A percentile compares a stretch with the other conserved stretches of the same genome.
These are phyloP conservation scores for Somion occarium DNA, from an alignment of 1,284 basidiomycete species.

Conservation along the genomic window DNA sequence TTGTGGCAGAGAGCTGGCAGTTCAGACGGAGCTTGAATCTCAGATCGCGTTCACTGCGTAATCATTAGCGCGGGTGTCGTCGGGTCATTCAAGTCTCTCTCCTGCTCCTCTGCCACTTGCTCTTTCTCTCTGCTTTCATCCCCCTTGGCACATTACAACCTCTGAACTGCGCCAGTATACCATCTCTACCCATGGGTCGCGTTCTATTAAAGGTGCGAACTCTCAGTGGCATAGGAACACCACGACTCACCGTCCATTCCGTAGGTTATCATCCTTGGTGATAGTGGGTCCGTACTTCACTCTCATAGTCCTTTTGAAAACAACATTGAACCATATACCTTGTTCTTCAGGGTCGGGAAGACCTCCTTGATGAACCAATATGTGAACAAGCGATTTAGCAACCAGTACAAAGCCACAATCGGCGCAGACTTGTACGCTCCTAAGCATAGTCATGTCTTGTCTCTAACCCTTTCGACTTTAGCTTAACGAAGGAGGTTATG, in stretches of 20 bases:
- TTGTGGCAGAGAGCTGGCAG: constrained; percentile 12
- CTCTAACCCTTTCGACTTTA: constrained; percentile 33
- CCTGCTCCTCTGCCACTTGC: not conserved
- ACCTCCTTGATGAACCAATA: constrained; percentile 99
- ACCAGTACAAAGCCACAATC: constrained; percentile 99
- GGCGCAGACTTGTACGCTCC: constrained; percentile 80
- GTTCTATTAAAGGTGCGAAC: constrained; percentile 87
- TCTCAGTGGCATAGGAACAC: not conserved
- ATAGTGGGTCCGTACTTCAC: constrained; percentile 78
- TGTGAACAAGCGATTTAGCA: constrained; percentile 99
- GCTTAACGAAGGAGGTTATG: constrained; percentile 97
- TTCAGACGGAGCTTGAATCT: constrained; percentile 18
- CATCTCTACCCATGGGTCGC: constrained; percentile 57
- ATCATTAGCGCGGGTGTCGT: not conserved
- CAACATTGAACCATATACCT: constrained; percentile 7
- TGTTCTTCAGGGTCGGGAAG: constrained; percentile 83
- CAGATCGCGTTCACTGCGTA: constrained; percentile 4
- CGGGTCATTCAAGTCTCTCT: not conserved
- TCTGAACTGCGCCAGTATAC: constrained; percentile 10
- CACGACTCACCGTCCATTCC: constrained; percentile 11
- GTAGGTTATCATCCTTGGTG: constrained; percentile 96
- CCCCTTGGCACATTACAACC: not conserved
- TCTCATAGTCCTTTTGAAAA: not conserved
- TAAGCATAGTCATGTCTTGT: constrained; percentile 5
- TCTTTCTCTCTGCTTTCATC: not conserved